Percentiles rank a stretch among this genome's conserved stretches.
phyloP scores from a whole-genome alignment of 495 filamentous ascomycete species.

The Pyrenopolyporus hunteri region DNA sequence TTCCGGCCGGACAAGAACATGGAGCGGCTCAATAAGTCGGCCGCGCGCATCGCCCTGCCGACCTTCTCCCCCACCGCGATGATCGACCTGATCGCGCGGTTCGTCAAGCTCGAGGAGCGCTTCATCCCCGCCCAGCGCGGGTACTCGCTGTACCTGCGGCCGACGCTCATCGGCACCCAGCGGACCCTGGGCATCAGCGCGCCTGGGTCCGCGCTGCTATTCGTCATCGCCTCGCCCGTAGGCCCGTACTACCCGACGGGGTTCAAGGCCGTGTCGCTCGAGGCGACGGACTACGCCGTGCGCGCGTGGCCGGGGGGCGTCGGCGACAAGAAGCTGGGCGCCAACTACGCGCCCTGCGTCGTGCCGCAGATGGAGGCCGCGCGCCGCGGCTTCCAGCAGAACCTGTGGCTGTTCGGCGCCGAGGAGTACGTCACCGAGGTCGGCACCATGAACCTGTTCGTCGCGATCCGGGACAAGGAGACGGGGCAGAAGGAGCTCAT shows the following conservation, averaged over 20 bases:
- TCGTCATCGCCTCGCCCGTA: constrained; percentile 93
- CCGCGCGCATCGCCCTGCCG: constrained; percentile 87
- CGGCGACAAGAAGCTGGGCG: constrained; percentile 95
- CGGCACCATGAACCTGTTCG: constrained; percentile 98
- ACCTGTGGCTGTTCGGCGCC: constrained; percentile 94
- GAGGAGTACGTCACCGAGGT: constrained; percentile 96
- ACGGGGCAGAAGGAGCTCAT: constrained; percentile 88
- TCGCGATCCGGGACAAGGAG: constrained; percentile 76
- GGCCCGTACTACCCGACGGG: constrained; percentile 98
- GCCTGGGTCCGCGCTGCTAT: constrained; percentile 88
- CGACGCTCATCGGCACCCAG: constrained; percentile 97
- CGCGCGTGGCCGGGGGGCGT: constrained; percentile 98
- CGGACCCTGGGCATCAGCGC: constrained; percentile 88
- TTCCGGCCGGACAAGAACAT: constrained; percentile 99
- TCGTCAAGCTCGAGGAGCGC: constrained; percentile 78
- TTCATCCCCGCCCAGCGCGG: constrained; percentile 87
- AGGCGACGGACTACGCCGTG: constrained; percentile 92
- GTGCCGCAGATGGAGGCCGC: constrained; percentile 91
- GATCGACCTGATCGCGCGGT: constrained; percentile 78
- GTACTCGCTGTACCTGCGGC: constrained; percentile 92
- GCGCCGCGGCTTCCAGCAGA: constrained; percentile 91
- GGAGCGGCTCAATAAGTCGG: constrained; percentile 87
- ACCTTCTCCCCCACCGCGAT: constrained; percentile 74
- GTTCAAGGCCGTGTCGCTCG: constrained; percentile 93
- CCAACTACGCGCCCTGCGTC: constrained; percentile 97